Conservation (phyloP, 345 rosid species). For the Eucalyptus regnans region DNA sequence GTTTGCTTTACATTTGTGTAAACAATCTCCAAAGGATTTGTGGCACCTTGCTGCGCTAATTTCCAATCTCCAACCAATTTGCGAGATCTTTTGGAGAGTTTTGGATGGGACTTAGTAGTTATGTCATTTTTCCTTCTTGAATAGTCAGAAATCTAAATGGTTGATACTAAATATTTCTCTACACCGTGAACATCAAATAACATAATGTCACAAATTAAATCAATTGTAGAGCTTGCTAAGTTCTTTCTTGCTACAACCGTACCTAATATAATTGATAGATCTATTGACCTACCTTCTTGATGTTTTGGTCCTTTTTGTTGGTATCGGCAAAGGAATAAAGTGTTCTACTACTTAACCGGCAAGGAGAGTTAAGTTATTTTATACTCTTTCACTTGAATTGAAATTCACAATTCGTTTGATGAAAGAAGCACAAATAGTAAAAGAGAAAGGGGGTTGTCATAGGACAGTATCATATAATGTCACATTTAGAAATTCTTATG, state of each 20-base stretch:
- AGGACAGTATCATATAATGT: background rate
- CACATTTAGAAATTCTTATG: background rate
- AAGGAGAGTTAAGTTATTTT: background rate
- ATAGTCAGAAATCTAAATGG: background rate
- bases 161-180: too few species aligned
- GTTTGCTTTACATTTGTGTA: background rate
- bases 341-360: background rate
- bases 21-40: too few species aligned
- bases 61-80: too few species aligned
- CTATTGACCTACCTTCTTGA: background rate
- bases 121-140: too few species aligned
- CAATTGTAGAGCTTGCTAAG: too few species aligned
- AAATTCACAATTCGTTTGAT: too few species aligned
- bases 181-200: too few species aligned
- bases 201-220: too few species aligned
- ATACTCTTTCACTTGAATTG: background rate
- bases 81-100: too few species aligned
- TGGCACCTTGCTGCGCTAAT: too few species aligned
- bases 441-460: background rate
- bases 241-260: fast-evolving
- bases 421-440: background rate
- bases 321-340: background rate
- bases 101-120: too few species aligned
- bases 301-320: background rate
- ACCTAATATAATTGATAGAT: background rate